These are phyloP conservation scores for Selenicereus undatus DNA, from an alignment of 148 eudicot genomes.

Conservation along the genomic window DNA sequence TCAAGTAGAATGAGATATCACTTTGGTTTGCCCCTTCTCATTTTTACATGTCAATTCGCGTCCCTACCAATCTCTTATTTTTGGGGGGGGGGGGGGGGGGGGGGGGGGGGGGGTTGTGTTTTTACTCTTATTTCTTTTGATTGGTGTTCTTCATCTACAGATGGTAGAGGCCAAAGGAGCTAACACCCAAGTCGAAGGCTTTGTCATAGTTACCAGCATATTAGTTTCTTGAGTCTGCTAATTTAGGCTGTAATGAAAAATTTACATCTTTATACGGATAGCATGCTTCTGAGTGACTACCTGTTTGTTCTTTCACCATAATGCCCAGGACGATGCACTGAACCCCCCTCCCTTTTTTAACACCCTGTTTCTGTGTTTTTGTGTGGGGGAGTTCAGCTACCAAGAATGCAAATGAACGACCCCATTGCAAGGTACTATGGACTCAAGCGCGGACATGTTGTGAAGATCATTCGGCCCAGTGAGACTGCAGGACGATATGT, in stretches of 20 bases:
- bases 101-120: too few relatives aligned
- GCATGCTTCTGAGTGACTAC: neutral
- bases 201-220: neutral
- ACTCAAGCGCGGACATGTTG: constrained; percentile 84
- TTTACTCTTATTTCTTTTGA: too few relatives aligned
- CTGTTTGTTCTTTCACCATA: too few relatives aligned
- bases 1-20: neutral
- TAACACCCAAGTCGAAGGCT: neutral
- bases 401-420: constrained; percentile 73
- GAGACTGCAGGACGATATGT: constrained; percentile 45
- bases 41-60: too few relatives aligned
- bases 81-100: too few relatives aligned
- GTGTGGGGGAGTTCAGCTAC: constrained; percentile 18
- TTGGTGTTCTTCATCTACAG: neutral
- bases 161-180: neutral
- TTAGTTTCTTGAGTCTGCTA: too few relatives aligned
- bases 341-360: neutral
- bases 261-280: neutral
- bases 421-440: constrained; percentile 85
- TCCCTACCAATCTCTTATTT: too few relatives aligned
- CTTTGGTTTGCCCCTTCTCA: neutral
- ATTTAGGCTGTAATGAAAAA: too few relatives aligned
- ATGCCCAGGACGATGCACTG: too few relatives aligned
- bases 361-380: neutral
- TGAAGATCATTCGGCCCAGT: constrained; percentile 76